Percentiles rank a stretch among this genome's conserved stretches.
Evolutionary conservation across 2,329 filamentous ascomycete genomes (phyloP).

Genomic region (Ophiostoma tasmaniense): DNA sequence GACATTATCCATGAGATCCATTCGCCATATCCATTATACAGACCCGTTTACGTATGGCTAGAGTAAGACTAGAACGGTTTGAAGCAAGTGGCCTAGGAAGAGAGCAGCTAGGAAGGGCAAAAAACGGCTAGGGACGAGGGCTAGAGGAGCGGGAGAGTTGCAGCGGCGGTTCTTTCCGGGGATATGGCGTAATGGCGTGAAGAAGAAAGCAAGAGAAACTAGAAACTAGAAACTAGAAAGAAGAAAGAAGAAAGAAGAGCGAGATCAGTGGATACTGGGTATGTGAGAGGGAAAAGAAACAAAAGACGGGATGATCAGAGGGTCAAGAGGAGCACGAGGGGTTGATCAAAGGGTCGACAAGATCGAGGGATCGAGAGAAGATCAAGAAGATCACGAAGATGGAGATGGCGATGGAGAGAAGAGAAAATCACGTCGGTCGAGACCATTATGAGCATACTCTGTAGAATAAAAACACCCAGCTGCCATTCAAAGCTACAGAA

Average conservation of each 20-base stretch:
- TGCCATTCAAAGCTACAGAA: background rate
- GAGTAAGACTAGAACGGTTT: background rate
- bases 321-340: too few relatives aligned
- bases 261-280: background rate
- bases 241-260: background rate
- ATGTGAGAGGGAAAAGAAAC: background rate
- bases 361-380: background rate
- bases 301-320: background rate
- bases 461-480: too few relatives aligned
- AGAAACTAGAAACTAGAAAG: too few relatives aligned
- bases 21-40: background rate
- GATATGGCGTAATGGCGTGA: background rate
- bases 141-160: slow-evolving; percentile 2
- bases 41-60: background rate
- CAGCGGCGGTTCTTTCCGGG: slow-evolving; percentile 1
- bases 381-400: background rate
- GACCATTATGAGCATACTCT: too few relatives aligned
- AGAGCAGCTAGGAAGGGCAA: too few relatives aligned
- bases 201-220: background rate
- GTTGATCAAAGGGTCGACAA: background rate
- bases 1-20: background rate
- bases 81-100: background rate
- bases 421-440: background rate
- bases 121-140: background rate
- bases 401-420: background rate